Evolutionary conservation across 495 filamentous ascomycete genomes (phyloP).

Genomic region (Annulohypoxylon bovei): DNA sequence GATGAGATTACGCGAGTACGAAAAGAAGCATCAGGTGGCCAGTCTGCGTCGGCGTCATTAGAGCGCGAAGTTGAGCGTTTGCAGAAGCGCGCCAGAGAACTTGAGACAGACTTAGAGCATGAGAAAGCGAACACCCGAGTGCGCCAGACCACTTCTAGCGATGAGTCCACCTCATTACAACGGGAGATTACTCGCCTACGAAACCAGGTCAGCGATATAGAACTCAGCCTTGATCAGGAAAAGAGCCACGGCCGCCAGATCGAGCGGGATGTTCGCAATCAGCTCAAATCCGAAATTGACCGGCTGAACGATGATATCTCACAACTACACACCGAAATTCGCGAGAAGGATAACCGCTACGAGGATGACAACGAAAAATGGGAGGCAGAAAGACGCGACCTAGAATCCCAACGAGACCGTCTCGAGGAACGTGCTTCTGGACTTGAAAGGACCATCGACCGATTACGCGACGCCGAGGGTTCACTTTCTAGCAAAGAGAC

Average conservation of each 20-base stretch:
- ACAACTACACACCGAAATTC: slow-evolving; percentile 71
- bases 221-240: slow-evolving; percentile 67
- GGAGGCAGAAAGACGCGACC: slow-evolving; percentile 69
- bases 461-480: slow-evolving; percentile 77
- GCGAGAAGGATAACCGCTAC: slow-evolving; percentile 76
- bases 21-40: slow-evolving; percentile 53
- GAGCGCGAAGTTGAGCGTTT: slow-evolving; percentile 37
- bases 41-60: slow-evolving; percentile 43
- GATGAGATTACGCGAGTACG: slow-evolving; percentile 65
- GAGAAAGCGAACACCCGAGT: slow-evolving; percentile 77
- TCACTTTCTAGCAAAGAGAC: slow-evolving; percentile 70
- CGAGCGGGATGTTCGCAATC: slow-evolving; percentile 63
- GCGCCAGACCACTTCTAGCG: slow-evolving; percentile 73
- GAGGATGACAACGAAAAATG: slow-evolving; percentile 76
- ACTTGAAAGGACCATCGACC: slow-evolving; percentile 77
- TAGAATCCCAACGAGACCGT: slow-evolving; percentile 72
- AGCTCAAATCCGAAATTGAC: slow-evolving; percentile 72
- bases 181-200: slow-evolving; percentile 68
- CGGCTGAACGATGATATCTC: slow-evolving; percentile 73
- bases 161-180: slow-evolving; percentile 73
- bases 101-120: slow-evolving; percentile 54
- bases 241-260: slow-evolving; percentile 66
- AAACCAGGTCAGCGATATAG: slow-evolving; percentile 65
- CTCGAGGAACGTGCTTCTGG: slow-evolving; percentile 74
- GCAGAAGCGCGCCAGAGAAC: slow-evolving; percentile 36